Evolutionary conservation across 2,329 filamentous ascomycete species (phyloP), one percentile per base, ranked within the genome.

Genomic region (Colletotrichum noveboracense): DNA sequence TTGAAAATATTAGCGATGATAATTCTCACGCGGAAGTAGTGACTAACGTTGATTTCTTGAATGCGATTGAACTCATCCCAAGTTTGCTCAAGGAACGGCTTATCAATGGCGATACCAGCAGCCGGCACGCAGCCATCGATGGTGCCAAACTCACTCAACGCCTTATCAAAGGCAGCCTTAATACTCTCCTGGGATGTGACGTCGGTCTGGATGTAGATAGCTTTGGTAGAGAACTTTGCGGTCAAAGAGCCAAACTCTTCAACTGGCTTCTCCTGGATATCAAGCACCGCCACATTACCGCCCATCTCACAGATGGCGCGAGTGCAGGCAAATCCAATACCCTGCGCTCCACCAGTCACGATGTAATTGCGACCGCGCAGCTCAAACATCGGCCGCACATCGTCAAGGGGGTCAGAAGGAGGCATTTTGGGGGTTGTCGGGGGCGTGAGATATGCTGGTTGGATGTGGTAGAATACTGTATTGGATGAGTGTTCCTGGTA

Each of bases 71-170:
- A 84, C 64, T 87, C 86, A 3, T 85, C 84, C 84, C 85, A 87
- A 0, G 84, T 86, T 66, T 87, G 85, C 1, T 87, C 85, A 3
- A 86, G 65, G 70, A 87, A 87, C 0, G 86, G 86, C 77, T 87
- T 87, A 73, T 87, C 86, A 32, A 86, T 82, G 8, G 83, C 85
- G 56, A 87, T 84, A 3, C 85, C 86, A 2, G 84, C 84, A 10
- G 82, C 80, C 7, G 83, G 82, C 1, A 84, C 82, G 34, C 79
- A 77, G 1, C 83, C 83, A 36, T 84, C 79, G 6, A 84, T 79
- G 1, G 80, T 74, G 1, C 76, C 78, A 26, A 84, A 78, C n/a
- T 76, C 78, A 13, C 76, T 58, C 5, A 84, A 12, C 1, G 79
- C 72, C 43, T 77, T 78, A 0, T 77, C 76, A 52, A 84, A 83